Base-by-base conservation (phyloP, 371 early-diverging fungal genomes). In the Amoeboaphelidium protococcarum region DNA sequence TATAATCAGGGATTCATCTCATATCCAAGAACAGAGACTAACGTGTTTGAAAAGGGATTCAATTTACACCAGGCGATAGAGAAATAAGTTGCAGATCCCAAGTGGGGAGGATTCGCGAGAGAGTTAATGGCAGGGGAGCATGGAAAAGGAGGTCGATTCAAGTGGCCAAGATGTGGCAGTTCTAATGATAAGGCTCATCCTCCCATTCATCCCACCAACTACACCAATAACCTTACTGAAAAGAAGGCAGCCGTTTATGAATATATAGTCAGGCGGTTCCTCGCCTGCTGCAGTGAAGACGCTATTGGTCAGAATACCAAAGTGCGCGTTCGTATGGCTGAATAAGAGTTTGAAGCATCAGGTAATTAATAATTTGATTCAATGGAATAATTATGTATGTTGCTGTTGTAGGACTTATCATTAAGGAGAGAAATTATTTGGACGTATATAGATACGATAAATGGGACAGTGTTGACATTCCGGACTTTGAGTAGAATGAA, bases 1-100 rank as follows among this genome's bases (percentile, higher is more conserved):
- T 91, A 94, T 63, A 71, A 71, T 13, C 54, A 64, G 26, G 99
- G 99, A 22, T 75, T 82, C 45, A 87, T 99, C 49, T 84, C 85
- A 57, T 99, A 99, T 62, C 99, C 99, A 4, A 76, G 99, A 55
- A 99, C 99, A 6, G 99, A 99, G 61, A 98, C 99, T 1, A 91
- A 98, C 59, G 69, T 78, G 49, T 99, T 88, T 56, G 77, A 78
- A 46, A 46, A 51, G 3, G 67, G 62, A 22, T 86, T 94, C 60
- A 71, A 90, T 46, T 72, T 87, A 40, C 60, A 62, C 25, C 63
- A 37, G 25, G 49, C 78, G 0, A 72, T 95, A n/a, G 58, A 72
- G 41, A 67, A 67, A 43, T 88, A 89, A 51, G 55, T 57, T 0
- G 47, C 54, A 20, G 69, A 73, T 65, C 51, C 57, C 2, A 13